phyloP scores from a whole-genome alignment of 2,329 filamentous ascomycete species.

The Stemphylium lycopersici region DNA sequence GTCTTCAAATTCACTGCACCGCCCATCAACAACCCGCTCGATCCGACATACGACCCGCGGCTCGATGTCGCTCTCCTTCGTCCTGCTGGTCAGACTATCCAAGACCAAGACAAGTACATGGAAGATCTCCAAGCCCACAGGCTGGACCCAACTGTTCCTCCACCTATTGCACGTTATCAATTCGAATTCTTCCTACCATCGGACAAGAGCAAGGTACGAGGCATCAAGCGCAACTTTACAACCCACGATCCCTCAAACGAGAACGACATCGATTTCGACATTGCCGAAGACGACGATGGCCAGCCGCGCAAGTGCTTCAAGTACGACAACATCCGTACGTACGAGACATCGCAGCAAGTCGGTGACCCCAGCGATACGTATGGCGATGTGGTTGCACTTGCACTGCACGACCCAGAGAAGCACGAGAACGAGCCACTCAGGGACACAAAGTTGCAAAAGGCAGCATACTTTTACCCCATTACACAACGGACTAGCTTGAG shows the following conservation, averaged over 20 bases:
- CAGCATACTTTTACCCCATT: constrained; percentile 68
- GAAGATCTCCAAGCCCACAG: constrained; percentile 52
- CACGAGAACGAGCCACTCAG: constrained; percentile 45
- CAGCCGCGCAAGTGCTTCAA: constrained; percentile 59
- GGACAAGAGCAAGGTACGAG: constrained; percentile 53
- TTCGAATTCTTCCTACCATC: constrained; percentile 66
- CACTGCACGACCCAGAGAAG: constrained; percentile 61
- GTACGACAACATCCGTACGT: constrained; percentile 64
- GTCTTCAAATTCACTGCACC: constrained; percentile 67
- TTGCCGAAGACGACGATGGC: constrained; percentile 50
- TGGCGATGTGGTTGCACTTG: constrained; percentile 62
- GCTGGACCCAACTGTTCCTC: constrained; percentile 56
- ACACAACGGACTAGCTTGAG: constrained; percentile 61
- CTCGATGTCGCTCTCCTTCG: constrained; percentile 65
- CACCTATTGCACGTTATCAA: constrained; percentile 62
- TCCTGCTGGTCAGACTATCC: constrained; percentile 60
- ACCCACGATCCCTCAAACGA: constrained; percentile 60
- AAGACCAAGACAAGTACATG: constrained; percentile 58
- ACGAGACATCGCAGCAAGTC: constrained; percentile 63
- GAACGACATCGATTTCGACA: constrained; percentile 40
- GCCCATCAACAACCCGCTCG: constrained; percentile 56
- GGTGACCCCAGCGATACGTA: constrained; percentile 60
- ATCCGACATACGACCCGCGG: constrained; percentile 61
- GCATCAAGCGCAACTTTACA: constrained; percentile 63
- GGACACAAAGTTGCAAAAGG: constrained; percentile 52